A percentile compares a stretch with the other conserved stretches of the same genome.
phyloP scores from a whole-genome alignment of 1,284 basidiomycete genomes.

The Cryptococcus depauperatus region DNA sequence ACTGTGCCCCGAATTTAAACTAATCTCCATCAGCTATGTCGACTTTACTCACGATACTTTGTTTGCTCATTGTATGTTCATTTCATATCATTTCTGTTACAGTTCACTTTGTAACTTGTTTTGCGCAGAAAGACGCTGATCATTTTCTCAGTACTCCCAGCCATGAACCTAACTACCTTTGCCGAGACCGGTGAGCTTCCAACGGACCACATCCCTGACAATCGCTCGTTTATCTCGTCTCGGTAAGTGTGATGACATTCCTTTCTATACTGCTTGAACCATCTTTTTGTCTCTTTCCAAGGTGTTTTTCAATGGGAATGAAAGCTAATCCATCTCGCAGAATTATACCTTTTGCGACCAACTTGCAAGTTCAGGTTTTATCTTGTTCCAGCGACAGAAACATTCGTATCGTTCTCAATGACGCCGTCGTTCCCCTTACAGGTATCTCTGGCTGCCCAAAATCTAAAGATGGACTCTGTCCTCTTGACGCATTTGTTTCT shows the following conservation, averaged over 20 bases:
- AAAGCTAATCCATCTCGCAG: constrained; percentile 16
- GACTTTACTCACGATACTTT: constrained; percentile 44
- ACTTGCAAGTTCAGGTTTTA: constrained; percentile 57
- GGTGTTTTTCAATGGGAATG: neutral
- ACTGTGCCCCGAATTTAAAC: constrained; percentile 1
- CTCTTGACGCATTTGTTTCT: constrained; percentile 51
- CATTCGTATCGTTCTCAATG: constrained; percentile 52
- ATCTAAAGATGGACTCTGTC: constrained; percentile 54
- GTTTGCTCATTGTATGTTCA: constrained; percentile 37
- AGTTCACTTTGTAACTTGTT: neutral
- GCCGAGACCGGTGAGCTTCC: constrained; percentile 62
- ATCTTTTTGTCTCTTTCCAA: neutral
- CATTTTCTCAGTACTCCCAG: constrained; percentile 48
- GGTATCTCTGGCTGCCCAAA: constrained; percentile 52
- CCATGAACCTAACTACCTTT: constrained; percentile 61
- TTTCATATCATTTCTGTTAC: neutral
- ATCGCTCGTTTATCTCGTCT: constrained; percentile 46
- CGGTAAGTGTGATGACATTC: constrained; percentile 21
- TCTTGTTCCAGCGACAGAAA: constrained; percentile 42
- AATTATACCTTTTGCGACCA: constrained; percentile 51
- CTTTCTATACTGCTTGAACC: neutral
- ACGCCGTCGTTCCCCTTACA: constrained; percentile 57
- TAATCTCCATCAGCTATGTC: constrained; percentile 23
- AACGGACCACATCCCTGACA: constrained; percentile 58
- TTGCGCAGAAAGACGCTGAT: neutral